Base-by-base conservation (phyloP, 768 basidiomycete genomes). In the Russula sp. region DNA sequence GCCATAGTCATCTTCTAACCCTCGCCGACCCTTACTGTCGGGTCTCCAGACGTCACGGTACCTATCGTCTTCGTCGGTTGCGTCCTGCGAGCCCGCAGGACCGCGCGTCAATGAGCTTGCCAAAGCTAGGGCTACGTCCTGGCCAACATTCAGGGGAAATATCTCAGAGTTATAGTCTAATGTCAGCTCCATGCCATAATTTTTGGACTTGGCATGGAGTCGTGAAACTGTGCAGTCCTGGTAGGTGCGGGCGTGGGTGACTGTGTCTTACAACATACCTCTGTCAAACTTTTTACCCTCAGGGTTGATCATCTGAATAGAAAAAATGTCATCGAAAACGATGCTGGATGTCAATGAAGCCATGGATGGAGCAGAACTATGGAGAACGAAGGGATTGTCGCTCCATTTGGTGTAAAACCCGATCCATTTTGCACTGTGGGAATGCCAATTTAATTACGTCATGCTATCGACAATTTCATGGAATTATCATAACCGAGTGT, bases 251-350 rank as follows among this genome's bases (percentile, higher is more conserved):
- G 48, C 31, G 52, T 16, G 57, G 40, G 27, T 50, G 44, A 50
- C 47, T 13, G n/a, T 34, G 16, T 59, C 47, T 44, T 48, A 47
- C 45, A 55, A 71, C 85, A 53, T 61, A 95, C 96, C 96, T 87
- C 96, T 80, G 76, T 99, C 97, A 70, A 98, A 99, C 74, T 95
- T 97, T 79, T 91, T 97, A 52, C 96, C 96, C 69, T 94, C 95
- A 74, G 85, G 86, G 78, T 95, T 87, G 55, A 95, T 90, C 49
- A 75, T 86, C 68, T 83, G 82, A 68, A 96, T 88, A 11, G 83
- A 87, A 76, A 98, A 98, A 50, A 94, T 87, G 73, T 98, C 96
- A 71, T 95, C 91, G 71, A 98, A 98, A 61, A 97, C 84, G 69
- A 96, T 84, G 72, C 80, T 89, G 1, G 89, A 88, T 47, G 85